Conservation (phyloP, 768 basidiomycete species). For the Tricholoma sp. region DNA sequence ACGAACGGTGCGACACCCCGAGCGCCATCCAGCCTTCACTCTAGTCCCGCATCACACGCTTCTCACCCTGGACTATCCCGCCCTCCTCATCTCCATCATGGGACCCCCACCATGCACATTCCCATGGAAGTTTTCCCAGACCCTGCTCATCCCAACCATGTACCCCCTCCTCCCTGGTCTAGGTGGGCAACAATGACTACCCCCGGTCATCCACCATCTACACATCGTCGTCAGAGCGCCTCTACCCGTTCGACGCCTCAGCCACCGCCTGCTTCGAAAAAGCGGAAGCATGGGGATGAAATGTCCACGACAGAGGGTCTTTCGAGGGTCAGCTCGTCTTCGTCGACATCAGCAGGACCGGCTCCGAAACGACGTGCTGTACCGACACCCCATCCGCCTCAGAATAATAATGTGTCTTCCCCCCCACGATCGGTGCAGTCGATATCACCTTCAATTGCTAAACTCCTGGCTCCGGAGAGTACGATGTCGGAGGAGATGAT, state of each 20-base stretch:
- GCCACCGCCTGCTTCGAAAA: slow-evolving; percentile 31
- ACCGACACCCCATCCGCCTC: slow-evolving; percentile 25
- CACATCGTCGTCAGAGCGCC: slow-evolving; percentile 33
- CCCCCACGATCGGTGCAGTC: slow-evolving; percentile 37
- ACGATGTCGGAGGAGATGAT: slow-evolving; percentile 22
- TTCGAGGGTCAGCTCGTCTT: slow-evolving; percentile 16
- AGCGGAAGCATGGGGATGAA: slow-evolving; percentile 43
- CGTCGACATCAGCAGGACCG: slow-evolving; percentile 23
- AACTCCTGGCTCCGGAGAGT: slow-evolving; percentile 56
- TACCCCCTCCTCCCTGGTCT: slow-evolving; percentile 39
- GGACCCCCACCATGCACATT: slow-evolving; percentile 13
- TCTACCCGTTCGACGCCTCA: slow-evolving; percentile 29
- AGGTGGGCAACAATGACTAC: slow-evolving; percentile 44
- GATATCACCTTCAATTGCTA: slow-evolving; percentile 58
- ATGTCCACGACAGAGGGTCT: slow-evolving; percentile 20
- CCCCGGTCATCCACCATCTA: slow-evolving; percentile 39
- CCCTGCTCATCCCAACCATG: slow-evolving; percentile 13
- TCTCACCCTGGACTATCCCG: slow-evolving; percentile 12
- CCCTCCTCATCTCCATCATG: slow-evolving; percentile 10
- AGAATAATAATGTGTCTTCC: slow-evolving; percentile 3
- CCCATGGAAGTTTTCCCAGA: slow-evolving; percentile 8
- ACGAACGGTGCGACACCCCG: slow-evolving; percentile 18
- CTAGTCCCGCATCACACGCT: slow-evolving; percentile 9
- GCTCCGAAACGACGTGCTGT: slow-evolving; percentile 34
- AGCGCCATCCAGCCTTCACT: slow-evolving; percentile 18